Evolutionary conservation across 139 green algal species (phyloP).

Genomic region (Closterium sp.): DNA sequence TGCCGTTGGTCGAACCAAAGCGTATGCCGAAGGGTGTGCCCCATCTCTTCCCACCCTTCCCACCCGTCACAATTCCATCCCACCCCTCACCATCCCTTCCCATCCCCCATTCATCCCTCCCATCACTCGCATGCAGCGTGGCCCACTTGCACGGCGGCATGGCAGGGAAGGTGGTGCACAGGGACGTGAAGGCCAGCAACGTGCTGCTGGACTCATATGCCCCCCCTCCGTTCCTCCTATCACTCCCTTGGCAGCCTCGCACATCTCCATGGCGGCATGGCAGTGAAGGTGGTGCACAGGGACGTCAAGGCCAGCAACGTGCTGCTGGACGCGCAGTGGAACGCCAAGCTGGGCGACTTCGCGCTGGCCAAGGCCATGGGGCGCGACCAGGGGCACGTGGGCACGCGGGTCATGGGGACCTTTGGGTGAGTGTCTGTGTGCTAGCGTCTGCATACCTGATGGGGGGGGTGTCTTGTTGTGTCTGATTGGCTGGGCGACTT

Average conservation of each 20-base stretch:
- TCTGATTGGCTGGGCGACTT: constrained; percentile 37
- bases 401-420: constrained; percentile 29
- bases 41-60: no score
- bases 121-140: background rate
- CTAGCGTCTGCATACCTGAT: no score
- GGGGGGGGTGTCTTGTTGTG: no score
- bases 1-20: no score
- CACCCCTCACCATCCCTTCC: no score
- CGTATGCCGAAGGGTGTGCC: no score
- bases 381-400: constrained; percentile 7
- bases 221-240: no score
- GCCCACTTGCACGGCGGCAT: constrained; percentile 35
- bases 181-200: constrained; percentile 20
- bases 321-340: constrained; percentile 34
- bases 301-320: constrained; percentile 46
- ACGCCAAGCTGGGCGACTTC: constrained; percentile 40
- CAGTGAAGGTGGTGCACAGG: constrained; percentile 26
- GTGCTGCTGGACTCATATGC: constrained; percentile 24
- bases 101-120: no score
- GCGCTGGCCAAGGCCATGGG: constrained; percentile 23
- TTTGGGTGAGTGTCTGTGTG: constrained; percentile 40
- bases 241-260: constrained; percentile 22
- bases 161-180: constrained; percentile 27
- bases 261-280: constrained; percentile 24
- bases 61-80: no score